A percentile compares a stretch with the other conserved stretches of the same genome.
These are phyloP conservation scores for Dysphania ambrosioides DNA, from an alignment of 148 eudicot genomes.

Conservation along the genomic window DNA sequence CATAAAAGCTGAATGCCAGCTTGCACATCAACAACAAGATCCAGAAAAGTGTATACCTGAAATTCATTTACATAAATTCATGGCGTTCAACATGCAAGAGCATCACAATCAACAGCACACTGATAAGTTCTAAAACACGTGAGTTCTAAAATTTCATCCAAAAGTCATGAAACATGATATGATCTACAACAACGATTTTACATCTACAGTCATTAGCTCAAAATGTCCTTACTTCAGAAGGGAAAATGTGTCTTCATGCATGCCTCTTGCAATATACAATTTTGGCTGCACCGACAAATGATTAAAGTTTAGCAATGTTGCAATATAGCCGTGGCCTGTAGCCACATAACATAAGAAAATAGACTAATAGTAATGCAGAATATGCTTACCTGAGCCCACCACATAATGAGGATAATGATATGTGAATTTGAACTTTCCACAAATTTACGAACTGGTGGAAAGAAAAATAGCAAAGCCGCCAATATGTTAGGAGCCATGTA, in stretches of 20 bases:
- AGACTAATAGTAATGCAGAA: background rate
- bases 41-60: constrained; percentile 93
- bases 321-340: background rate
- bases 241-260: constrained; percentile 93
- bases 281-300: constrained; percentile 67
- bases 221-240: constrained; percentile 75
- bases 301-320: background rate
- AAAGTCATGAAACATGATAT: constrained; percentile 8
- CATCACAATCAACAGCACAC: too few species aligned
- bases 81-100: too few species aligned
- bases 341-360: constrained; percentile 1
- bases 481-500: constrained; percentile 75
- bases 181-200: constrained; percentile 7
- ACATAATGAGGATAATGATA: constrained; percentile 58
- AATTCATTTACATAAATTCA: constrained; percentile 5
- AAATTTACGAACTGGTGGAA: constrained; percentile 65
- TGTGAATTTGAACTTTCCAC: constrained; percentile 85
- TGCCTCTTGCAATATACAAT: constrained; percentile 91
- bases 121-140: too few species aligned
- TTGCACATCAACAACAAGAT: constrained; percentile 79
- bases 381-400: constrained; percentile 97
- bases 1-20: constrained; percentile 95
- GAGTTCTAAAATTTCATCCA: too few species aligned
- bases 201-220: constrained; percentile 5
- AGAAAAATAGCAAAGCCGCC: constrained; percentile 62